These are phyloP conservation scores for Aurinia saxatilis DNA, from an alignment of 345 rosid genomes.

Conservation along the genomic window DNA sequence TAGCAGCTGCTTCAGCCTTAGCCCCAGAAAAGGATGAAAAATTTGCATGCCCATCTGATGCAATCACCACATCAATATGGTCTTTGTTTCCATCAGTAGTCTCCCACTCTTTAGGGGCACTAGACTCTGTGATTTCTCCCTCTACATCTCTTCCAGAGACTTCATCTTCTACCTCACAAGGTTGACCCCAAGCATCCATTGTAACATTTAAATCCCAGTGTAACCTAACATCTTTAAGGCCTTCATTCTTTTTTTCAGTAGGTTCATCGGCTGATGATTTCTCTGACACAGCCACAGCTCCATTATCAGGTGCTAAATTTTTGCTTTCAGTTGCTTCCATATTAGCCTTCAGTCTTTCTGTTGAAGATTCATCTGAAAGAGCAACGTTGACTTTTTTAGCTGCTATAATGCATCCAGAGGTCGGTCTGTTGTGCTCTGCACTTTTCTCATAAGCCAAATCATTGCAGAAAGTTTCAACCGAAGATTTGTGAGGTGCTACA, in stretches of 20 bases:
- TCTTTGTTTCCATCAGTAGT: not conserved
- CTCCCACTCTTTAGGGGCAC: not conserved
- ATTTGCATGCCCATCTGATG: conserved; percentile 14
- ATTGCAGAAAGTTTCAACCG: not conserved
- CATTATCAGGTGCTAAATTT: not conserved
- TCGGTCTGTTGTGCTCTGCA: not conserved
- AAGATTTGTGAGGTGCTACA: not conserved
- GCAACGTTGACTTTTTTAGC: not conserved
- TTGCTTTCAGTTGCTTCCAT: not conserved
- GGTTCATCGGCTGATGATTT: conserved; percentile 9
- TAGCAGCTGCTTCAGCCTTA: not conserved
- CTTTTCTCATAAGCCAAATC: not conserved
- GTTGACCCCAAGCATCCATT: conserved; percentile 45
- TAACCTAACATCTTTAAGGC: conserved; percentile 24
- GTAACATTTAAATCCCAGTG: conserved; percentile 47
- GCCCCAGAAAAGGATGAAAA: not conserved
- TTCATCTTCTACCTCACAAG: conserved; percentile 26
- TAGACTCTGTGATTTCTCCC: not conserved
- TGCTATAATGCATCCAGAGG: not conserved
- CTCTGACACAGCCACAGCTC: not conserved
- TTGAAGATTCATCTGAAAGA: conserved; percentile 4
- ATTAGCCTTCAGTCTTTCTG: not conserved
- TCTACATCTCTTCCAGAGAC: conserved; percentile 4
- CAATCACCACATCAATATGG: not conserved
- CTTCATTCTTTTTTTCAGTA: not conserved